Percentiles rank a stretch among this genome's conserved stretches.
phyloP scores from a whole-genome alignment of 1,139 yeast genomes.

The Kluyveromyces marxianus region DNA sequence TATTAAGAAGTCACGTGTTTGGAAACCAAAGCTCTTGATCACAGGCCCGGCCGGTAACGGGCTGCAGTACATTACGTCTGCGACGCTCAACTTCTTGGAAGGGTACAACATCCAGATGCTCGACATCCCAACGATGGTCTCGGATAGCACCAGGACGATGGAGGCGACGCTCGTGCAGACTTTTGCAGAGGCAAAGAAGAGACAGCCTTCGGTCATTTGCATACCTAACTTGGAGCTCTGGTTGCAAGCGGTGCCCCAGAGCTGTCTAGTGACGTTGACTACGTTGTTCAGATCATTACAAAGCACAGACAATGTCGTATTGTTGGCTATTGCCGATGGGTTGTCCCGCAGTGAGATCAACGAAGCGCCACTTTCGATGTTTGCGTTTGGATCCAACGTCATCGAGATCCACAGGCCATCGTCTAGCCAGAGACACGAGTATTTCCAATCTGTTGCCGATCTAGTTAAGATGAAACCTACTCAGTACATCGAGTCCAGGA shows the following conservation, averaged over 20 bases:
- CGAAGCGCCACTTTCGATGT: constrained; percentile 13
- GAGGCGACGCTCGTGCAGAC: constrained; percentile 82
- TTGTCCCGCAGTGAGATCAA: constrained; percentile 13
- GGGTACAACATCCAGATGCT: constrained; percentile 85
- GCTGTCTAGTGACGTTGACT: constrained; percentile 65
- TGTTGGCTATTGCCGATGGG: constrained; percentile 69
- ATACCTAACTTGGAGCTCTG: constrained; percentile 82
- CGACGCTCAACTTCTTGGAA: constrained; percentile 74
- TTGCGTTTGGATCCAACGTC: constrained; percentile 40
- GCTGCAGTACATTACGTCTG: constrained; percentile 79
- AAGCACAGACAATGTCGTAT: constrained; percentile 64
- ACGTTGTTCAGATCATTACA: constrained; percentile 62
- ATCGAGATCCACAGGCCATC: constrained; percentile 38
- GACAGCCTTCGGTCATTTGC: constrained; percentile 79
- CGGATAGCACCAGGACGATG: constrained; percentile 76
- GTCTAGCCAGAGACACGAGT: constrained; percentile 40
- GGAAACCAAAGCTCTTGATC: constrained; percentile 73
- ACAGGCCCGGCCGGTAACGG: constrained; percentile 80
- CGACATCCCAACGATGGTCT: constrained; percentile 70
- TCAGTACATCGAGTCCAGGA: constrained; percentile 37
- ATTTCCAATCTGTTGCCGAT: constrained; percentile 47
- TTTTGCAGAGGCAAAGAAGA: constrained; percentile 82
- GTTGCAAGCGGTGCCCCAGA: constrained; percentile 57
- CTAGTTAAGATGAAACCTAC: constrained; percentile 63
- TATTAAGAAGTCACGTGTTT: constrained; percentile 59